A percentile compares a stretch with the other conserved stretches of the same genome.
Conservation (phyloP, 345 rosid genomes). For the Iberis pinnata region DNA sequence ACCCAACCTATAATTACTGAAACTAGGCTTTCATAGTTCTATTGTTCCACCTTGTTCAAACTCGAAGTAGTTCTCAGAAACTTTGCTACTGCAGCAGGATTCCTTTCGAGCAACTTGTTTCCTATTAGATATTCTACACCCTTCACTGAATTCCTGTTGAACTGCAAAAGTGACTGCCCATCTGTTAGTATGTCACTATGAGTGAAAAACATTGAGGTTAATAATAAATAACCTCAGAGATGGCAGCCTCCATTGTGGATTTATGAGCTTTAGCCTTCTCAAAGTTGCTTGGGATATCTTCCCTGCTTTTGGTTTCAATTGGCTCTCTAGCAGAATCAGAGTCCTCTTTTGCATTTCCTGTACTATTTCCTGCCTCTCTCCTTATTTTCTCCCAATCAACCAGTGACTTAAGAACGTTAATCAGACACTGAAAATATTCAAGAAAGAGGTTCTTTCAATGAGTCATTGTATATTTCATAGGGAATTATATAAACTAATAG, state of each 20-base stretch:
- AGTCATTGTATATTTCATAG: conserved; percentile 19
- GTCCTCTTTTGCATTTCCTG: conserved; percentile 35
- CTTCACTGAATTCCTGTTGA: conserved; percentile 76
- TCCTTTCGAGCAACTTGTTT: conserved; percentile 72
- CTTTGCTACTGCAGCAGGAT: conserved; percentile 76
- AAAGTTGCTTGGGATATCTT: conserved; percentile 69
- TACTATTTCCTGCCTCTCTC: conserved; percentile 43
- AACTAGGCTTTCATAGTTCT: conserved; percentile 11
- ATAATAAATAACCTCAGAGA: conserved; percentile 55
- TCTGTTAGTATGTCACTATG: conserved; percentile 21
- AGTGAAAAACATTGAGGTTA: conserved; percentile 5
- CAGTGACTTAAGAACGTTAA: conserved; percentile 78
- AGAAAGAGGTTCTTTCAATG: conserved; percentile 23
- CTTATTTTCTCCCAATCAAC: conserved; percentile 88
- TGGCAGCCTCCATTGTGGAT: conserved; percentile 85
- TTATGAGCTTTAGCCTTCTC: conserved; percentile 98
- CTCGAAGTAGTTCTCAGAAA: conserved; percentile 66
- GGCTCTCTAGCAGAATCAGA: conserved; percentile 37
- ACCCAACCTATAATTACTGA: conserved; percentile 20
- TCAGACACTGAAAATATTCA: conserved; percentile 63
- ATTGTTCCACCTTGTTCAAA: conserved; percentile 66
- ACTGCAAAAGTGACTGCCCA: conserved; percentile 46
- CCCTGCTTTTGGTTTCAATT: conserved; percentile 46
- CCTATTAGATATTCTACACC: conserved; percentile 69
- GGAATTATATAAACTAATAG: conserved; percentile 8